Evolutionary conservation across 1,284 basidiomycete species (phyloP).

Genomic region (Kalmanozyma brasiliensis): DNA sequence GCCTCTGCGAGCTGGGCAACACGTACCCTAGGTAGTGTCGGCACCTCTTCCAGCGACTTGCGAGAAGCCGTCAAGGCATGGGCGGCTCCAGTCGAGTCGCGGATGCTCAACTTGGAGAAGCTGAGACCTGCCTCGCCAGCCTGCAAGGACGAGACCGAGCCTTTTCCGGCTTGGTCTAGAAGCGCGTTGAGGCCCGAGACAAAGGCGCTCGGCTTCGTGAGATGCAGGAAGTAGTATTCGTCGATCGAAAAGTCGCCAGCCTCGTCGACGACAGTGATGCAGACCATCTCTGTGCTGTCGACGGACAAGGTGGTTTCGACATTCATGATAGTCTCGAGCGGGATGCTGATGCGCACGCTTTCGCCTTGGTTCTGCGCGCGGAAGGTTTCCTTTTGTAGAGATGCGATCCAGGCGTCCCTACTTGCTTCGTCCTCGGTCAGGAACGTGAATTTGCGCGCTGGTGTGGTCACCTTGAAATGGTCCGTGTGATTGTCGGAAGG

Average conservation of each 20-base stretch:
- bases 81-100: conserved; percentile 34
- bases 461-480: conserved; percentile 67
- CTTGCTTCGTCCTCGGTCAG: conserved; percentile 61
- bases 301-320: conserved; percentile 77
- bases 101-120: conserved; percentile 36
- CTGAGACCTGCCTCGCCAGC: conserved; percentile 21
- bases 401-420: conserved; percentile 81
- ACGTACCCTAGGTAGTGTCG: conserved; percentile 16
- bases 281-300: conserved; percentile 52
- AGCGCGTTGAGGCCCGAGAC: conserved; percentile 17
- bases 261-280: conserved; percentile 55
- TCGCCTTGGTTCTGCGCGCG: conserved; percentile 95
- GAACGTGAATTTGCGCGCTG: conserved; percentile 66
- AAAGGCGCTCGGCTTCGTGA: conserved; percentile 42
- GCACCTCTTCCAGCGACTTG: conserved; percentile 40
- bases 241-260: conserved; percentile 55
- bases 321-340: conserved; percentile 86
- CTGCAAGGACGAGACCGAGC: conserved; percentile 16
- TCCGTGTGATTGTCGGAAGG: conserved; percentile 73
- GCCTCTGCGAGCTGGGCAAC: background rate
- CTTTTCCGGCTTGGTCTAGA: conserved; percentile 13
- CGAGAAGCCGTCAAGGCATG: conserved; percentile 7
- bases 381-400: conserved; percentile 86
- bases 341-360: conserved; percentile 88
- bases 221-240: conserved; percentile 59